Evolutionary conservation across 176 grass and related monocot species (phyloP).

Genomic region (Avena sativa): DNA sequence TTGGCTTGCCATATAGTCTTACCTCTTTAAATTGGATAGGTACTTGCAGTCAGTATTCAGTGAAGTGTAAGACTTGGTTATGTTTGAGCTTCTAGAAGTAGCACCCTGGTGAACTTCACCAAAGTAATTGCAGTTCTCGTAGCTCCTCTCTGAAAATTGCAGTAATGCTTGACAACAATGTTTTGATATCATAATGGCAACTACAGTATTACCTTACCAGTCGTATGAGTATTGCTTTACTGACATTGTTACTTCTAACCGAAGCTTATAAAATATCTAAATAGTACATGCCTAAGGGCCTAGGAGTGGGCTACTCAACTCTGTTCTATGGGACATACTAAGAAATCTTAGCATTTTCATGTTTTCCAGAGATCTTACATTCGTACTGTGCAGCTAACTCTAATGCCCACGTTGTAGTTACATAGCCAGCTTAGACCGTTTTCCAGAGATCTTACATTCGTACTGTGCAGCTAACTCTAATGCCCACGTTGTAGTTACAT

Average conservation of each 20-base stretch:
- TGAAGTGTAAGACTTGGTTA: neutral
- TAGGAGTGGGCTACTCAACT: constrained; percentile 12
- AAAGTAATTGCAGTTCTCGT: neutral
- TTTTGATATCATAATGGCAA: neutral
- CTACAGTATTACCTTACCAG: neutral
- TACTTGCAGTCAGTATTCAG: neutral
- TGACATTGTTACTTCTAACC: constrained; percentile 26
- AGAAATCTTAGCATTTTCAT: constrained; percentile 20
- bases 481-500: neutral
- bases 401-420: neutral
- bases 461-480: neutral
- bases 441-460: neutral
- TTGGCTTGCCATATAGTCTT: neutral
- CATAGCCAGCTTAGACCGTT: neutral
- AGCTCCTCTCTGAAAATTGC: neutral
- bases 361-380: neutral
- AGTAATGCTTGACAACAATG: neutral
- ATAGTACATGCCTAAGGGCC: neutral
- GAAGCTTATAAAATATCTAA: constrained; percentile 19
- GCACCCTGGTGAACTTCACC: neutral
- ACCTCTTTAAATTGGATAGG: neutral
- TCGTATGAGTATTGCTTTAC: neutral
- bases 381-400: neutral
- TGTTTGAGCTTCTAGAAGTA: neutral
- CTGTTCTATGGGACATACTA: neutral